A percentile compares a stretch with the other conserved stretches of the same genome.
Evolutionary conservation across 805 yeast species (phyloP).

Genomic region (Blastobotrys mokoenaii): DNA sequence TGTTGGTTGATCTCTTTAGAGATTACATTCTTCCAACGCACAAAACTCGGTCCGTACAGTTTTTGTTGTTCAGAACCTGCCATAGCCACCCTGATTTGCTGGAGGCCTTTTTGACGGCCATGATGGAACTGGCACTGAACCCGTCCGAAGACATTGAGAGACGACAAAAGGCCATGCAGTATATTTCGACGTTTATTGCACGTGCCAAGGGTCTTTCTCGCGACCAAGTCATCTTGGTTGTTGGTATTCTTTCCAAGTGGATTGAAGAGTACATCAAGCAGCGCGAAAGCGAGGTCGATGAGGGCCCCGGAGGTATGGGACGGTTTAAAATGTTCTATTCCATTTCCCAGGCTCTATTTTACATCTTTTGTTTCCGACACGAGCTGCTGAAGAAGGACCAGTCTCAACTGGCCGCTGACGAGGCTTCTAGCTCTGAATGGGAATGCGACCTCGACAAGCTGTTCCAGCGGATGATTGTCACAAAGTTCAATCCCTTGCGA

Average conservation of each 20-base stretch:
- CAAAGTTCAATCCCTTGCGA: constrained; percentile 88
- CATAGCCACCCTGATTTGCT: constrained; percentile 76
- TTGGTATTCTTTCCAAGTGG: constrained; percentile 80
- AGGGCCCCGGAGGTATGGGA: constrained; percentile 69
- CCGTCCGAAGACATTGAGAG: constrained; percentile 60
- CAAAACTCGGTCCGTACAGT: constrained; percentile 82
- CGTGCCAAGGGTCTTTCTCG: constrained; percentile 67
- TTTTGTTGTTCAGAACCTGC: constrained; percentile 67
- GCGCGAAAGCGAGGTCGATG: constrained; percentile 73
- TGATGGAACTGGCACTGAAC: constrained; percentile 77
- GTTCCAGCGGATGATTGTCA: constrained; percentile 74
- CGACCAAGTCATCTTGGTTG: constrained; percentile 70
- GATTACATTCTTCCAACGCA: constrained; percentile 86
- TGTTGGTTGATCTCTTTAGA: constrained; percentile 67
- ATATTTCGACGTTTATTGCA: constrained; percentile 82
- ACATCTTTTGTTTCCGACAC: constrained; percentile 87
- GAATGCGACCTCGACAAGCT: constrained; percentile 75
- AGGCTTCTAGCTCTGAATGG: constrained; percentile 40
- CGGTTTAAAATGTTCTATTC: constrained; percentile 84
- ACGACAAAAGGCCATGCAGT: constrained; percentile 84
- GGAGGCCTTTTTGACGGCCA: constrained; percentile 73
- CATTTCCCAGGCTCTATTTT: constrained; percentile 80
- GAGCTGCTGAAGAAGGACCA: constrained; percentile 40
- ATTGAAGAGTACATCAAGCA: constrained; percentile 70
- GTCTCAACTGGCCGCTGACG: constrained; percentile 17